Percentiles rank a stretch among this genome's conserved stretches.
Conservation (phyloP, 257 asterid species). For the Parsonsia alboflavescens region DNA sequence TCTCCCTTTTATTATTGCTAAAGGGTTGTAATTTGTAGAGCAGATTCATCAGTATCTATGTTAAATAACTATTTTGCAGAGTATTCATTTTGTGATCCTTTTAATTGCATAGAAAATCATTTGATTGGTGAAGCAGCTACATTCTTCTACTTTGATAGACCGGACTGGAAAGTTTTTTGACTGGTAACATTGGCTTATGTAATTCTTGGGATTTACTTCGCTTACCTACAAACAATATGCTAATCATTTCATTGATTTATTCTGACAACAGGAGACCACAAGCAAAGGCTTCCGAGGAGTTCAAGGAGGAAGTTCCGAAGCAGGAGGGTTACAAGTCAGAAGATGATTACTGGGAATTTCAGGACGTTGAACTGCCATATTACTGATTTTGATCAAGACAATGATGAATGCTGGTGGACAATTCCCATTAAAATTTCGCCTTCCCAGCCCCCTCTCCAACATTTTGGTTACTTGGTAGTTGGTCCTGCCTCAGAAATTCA, state of each 20-base stretch:
- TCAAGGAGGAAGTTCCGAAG: constrained; percentile 17
- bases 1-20: too few species aligned
- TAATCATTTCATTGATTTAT: neutral
- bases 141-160: too few species aligned
- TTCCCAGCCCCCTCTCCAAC: too few species aligned
- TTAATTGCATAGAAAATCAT: too few species aligned
- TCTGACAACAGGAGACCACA: constrained; percentile 31
- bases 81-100: too few species aligned
- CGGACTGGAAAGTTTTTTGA: too few species aligned
- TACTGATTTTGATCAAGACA: constrained; percentile 15
- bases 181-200: neutral
- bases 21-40: too few species aligned
- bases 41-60: too few species aligned
- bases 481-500: too few species aligned
- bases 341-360: constrained; percentile 56
- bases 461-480: too few species aligned
- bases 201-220: neutral
- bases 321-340: constrained; percentile 29
- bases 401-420: neutral
- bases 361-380: constrained; percentile 41
- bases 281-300: constrained; percentile 23
- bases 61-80: too few species aligned
- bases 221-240: neutral
- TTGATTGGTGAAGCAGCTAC: too few species aligned
- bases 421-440: neutral